These are phyloP conservation scores for Naganishia sp. DNA, from an alignment of 1,284 basidiomycete species.

Conservation along the genomic window DNA sequence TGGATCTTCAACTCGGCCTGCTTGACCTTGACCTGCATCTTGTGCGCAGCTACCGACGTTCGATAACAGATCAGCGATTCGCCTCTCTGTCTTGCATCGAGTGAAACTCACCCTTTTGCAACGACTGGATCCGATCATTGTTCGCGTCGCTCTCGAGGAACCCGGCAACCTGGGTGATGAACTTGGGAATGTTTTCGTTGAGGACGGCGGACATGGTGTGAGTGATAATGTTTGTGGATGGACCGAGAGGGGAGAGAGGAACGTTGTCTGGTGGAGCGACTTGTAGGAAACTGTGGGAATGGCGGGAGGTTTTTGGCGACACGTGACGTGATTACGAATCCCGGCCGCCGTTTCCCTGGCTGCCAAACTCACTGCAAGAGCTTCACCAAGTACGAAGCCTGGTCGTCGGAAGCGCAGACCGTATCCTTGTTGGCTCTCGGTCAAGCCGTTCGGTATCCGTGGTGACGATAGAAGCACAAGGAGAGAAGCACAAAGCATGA, in stretches of 20 bases:
- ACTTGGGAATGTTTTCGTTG: conserved; percentile 24
- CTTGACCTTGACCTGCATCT: conserved; percentile 15
- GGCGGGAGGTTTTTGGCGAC: neutral
- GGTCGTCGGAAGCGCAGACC: too few relatives aligned
- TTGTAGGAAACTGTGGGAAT: neutral
- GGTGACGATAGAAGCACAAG: too few relatives aligned
- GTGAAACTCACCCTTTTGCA: conserved; percentile 28
- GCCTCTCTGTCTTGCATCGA: neutral
- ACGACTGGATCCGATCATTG: conserved; percentile 13
- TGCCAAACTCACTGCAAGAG: too few relatives aligned
- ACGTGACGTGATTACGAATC: conserved; percentile 6
- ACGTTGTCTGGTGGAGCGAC: neutral
- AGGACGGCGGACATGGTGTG: conserved; percentile 15
- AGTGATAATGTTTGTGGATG: neutral
- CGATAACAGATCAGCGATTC: too few relatives aligned
- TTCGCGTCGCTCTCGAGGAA: conserved; percentile 29
- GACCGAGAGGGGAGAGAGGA: neutral
- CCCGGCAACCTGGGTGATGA: conserved; percentile 11
- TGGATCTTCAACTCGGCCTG: conserved; percentile 13
- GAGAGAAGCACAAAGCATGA: too few relatives aligned
- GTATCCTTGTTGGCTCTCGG: too few relatives aligned
- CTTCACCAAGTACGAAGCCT: too few relatives aligned
- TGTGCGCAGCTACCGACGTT: neutral
- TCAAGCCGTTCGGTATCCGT: too few relatives aligned
- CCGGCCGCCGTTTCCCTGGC: neutral